phyloP scores from a whole-genome alignment of 2,329 filamentous ascomycete species.

The Fusarium palustre region DNA sequence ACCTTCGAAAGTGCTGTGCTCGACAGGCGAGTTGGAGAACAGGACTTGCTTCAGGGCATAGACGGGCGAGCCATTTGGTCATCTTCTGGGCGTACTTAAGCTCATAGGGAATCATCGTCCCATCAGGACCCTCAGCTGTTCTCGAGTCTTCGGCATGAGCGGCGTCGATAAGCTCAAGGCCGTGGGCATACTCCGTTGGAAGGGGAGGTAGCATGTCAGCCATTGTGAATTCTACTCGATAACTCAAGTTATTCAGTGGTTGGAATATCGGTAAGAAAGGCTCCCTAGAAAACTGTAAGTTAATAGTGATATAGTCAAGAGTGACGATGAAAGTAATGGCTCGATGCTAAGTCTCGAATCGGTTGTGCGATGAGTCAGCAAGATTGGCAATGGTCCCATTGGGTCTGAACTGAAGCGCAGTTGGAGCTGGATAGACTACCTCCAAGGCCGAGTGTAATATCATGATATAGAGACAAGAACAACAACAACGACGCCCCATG shows the following conservation, averaged over 20 bases:
- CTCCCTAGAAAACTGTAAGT: neutral
- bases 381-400: constrained; percentile 33
- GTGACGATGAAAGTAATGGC: neutral
- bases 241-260: neutral
- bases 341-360: constrained; percentile 1
- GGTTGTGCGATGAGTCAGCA: constrained; percentile 46
- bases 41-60: constrained; percentile 71
- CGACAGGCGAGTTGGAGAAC: constrained; percentile 80
- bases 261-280: neutral
- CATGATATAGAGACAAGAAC: neutral
- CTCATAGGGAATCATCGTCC: constrained; percentile 74
- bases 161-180: constrained; percentile 76
- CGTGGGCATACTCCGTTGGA: constrained; percentile 59
- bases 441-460: constrained; percentile 1
- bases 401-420: constrained; percentile 18
- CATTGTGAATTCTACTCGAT: constrained; percentile 21
- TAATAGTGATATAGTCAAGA: neutral
- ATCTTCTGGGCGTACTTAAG: constrained; percentile 85
- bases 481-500: neutral
- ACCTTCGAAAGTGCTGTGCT: constrained; percentile 84
- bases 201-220: constrained; percentile 48
- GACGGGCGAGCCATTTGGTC: constrained; percentile 76
- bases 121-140: constrained; percentile 55
- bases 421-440: constrained; percentile 4
- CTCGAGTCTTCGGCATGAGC: constrained; percentile 61